phyloP scores from a whole-genome alignment of 306 rosid genomes.

The Cucumis sativus region Cucumber_9930_V3 NC_026658.2:4031501-4032000 shows the following conservation, averaged over 20 bases:
- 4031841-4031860: conserved; percentile 88
- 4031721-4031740: neutral
- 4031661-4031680: neutral
- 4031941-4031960: neutral
- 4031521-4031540: neutral
- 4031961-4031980: neutral
- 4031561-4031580: neutral
- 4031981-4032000: neutral
- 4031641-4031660: neutral
- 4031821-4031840: conserved; percentile 90
- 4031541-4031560: neutral
- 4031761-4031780: conserved; percentile 41
- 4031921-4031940: conserved; percentile 28
- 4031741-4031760: neutral
- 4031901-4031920: conserved; percentile 33
- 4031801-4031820: conserved; percentile 78
- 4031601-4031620: neutral
- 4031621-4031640: neutral
- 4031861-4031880: conserved; percentile 93
- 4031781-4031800: conserved; percentile 98
- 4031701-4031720: too few relatives aligned
- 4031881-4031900: conserved; percentile 58
- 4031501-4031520: neutral
- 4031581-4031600: too few relatives aligned
- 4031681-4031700: neutral